Base-by-base conservation (phyloP, 768 basidiomycete genomes). In the Favolaschia claudopus region DNA sequence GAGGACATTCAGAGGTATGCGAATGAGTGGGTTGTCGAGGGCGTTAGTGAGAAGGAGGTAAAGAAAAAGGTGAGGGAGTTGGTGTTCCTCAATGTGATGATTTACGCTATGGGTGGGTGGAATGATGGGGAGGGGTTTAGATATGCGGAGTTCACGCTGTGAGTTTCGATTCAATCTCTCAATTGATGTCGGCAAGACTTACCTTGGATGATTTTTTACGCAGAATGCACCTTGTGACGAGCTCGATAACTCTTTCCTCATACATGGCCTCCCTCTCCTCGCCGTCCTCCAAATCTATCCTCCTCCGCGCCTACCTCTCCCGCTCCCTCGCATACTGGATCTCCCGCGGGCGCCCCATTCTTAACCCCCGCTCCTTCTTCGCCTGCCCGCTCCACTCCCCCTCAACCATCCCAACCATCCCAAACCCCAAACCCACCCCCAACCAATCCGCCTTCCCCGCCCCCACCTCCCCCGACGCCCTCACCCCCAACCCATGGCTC, bases 141-240 rank as follows among this genome's bases (percentile, higher is more conserved):
- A n/a, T n/a, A n/a, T n/a, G n/a, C n/a, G n/a, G n/a, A n/a, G n/a
- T n/a, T n/a, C n/a, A n/a, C n/a, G n/a, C n/a, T n/a, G n/a, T n/a
- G n/a, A n/a, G n/a, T n/a, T n/a, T n/a, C n/a, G n/a, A n/a, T n/a
- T n/a, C n/a, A n/a, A n/a, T n/a, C n/a, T n/a, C n/a, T n/a, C n/a
- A n/a, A n/a, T n/a, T n/a, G n/a, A n/a, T n/a, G n/a, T 6, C 32
- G 29, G 32, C 43, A 5, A 19, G 12, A 9, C 19, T 38, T 15
- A 33, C 32, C 40, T n/a, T n/a, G n/a, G n/a, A n/a, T n/a, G 17
- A n/a, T n/a, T 44, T 43, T 14, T 31, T 46, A 14, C 34, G 5
- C 34, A 91, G 88, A 14, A 84, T 88, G 74, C 90, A 86, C 62
- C 72, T 87, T 2, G 81, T 90, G 34, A 92, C 89, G 17, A 38